phyloP scores from a whole-genome alignment of 441 rosid species.

The Adansonia rubrostipa region DNA sequence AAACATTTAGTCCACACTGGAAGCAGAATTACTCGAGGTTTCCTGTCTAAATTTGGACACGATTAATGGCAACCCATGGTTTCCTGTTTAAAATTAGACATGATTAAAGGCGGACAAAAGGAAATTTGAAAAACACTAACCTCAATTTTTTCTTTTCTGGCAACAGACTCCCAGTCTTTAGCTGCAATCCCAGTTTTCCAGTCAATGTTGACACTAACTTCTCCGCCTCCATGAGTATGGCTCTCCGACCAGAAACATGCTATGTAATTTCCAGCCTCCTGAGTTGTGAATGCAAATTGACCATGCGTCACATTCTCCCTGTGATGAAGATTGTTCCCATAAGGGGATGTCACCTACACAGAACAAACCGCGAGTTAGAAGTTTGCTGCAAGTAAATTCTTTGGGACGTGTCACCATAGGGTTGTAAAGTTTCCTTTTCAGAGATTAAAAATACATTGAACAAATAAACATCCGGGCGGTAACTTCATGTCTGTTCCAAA shows the following conservation, averaged over 20 bases:
- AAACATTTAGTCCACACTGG: neutral
- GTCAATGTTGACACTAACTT: constrained; percentile 70
- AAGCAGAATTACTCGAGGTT: neutral
- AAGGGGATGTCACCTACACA: constrained; percentile 81
- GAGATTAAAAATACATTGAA: neutral
- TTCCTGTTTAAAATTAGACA: too few relatives aligned
- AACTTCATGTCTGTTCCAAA: neutral
- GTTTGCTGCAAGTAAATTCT: neutral
- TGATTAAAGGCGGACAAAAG: neutral
- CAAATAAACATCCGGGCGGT: neutral
- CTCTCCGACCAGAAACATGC: constrained; percentile 78
- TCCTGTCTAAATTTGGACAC: neutral
- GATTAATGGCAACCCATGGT: too few relatives aligned
- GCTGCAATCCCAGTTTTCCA: constrained; percentile 95
- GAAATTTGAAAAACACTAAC: constrained; percentile 41
- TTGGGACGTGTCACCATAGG: neutral
- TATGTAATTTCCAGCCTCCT: constrained; percentile 76
- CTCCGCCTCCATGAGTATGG: constrained; percentile 42
- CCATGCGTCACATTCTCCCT: constrained; percentile 74
- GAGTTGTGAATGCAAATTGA: constrained; percentile 86
- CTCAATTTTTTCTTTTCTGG: constrained; percentile 89
- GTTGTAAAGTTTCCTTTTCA: neutral
- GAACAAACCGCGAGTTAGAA: neutral
- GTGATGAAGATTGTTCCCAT: constrained; percentile 69
- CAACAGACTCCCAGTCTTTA: constrained; percentile 92